phyloP scores from a whole-genome alignment of 1,139 yeast genomes.

The Geotrichum candidum region DNA sequence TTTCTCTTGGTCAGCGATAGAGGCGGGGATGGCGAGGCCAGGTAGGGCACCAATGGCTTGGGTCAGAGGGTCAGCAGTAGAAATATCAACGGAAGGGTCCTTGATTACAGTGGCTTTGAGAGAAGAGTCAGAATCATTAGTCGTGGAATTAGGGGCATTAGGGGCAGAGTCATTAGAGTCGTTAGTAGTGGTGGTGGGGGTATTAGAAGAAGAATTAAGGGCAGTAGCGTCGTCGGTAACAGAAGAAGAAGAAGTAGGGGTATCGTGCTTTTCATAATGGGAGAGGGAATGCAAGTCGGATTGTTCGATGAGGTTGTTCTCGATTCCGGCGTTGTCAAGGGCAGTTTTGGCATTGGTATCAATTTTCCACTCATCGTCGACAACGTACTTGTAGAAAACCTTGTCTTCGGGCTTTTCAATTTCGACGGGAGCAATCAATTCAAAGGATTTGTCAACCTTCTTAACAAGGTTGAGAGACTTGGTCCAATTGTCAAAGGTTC shows the following conservation, averaged over 20 bases:
- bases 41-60: constrained; percentile 15
- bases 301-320: constrained; percentile 13
- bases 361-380: constrained; percentile 16
- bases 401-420: constrained; percentile 4
- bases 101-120: constrained; percentile 8
- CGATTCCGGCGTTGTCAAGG: constrained; percentile 15
- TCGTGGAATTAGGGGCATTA: neutral
- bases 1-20: constrained; percentile 1
- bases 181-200: neutral
- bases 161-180: neutral
- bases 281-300: constrained; percentile 5
- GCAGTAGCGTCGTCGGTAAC: constrained; percentile 6
- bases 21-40: constrained; percentile 14
- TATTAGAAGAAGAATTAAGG: neutral
- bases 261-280: neutral
- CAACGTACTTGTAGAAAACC: constrained; percentile 16
- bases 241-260: constrained; percentile 7
- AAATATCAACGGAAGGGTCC: constrained; percentile 3
- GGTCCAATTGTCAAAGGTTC: constrained; percentile 19
- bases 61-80: constrained; percentile 1
- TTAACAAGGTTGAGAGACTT: constrained; percentile 14
- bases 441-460: constrained; percentile 11
- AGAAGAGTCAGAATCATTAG: neutral
- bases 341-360: constrained; percentile 8
- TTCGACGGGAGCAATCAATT: constrained; percentile 8